Conservation (phyloP, 176 grass and related monocot genomes). For the Cenchrus americanus region DNA sequence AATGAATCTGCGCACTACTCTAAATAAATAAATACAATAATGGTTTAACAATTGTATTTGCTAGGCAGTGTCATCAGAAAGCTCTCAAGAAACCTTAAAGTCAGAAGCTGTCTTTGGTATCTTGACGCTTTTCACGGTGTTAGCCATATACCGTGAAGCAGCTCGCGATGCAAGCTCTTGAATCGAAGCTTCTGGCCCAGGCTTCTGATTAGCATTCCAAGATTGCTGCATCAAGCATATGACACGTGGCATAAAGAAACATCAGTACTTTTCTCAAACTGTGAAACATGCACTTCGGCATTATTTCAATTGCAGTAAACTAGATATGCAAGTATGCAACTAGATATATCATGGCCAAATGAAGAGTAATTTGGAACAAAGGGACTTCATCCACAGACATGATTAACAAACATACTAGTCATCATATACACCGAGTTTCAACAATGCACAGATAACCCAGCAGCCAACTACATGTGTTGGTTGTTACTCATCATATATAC, state of each 20-base stretch:
- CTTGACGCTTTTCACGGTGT: constrained; percentile 57
- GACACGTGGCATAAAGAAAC: constrained; percentile 32
- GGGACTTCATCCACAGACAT: too few species aligned
- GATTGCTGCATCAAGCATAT: constrained; percentile 27
- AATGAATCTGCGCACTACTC: too few species aligned
- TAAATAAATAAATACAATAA: constrained; percentile 39
- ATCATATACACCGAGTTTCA: too few species aligned
- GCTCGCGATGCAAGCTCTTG: constrained; percentile 84
- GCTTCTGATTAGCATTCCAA: constrained; percentile 46
- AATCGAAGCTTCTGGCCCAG: constrained; percentile 54
- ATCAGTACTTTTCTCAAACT: background rate
- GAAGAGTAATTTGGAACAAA: too few species aligned
- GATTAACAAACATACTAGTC: too few species aligned
- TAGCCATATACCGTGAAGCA: constrained; percentile 67
- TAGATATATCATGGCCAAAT: too few species aligned
- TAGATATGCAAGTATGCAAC: too few species aligned
- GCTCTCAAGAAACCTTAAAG: constrained; percentile 95
- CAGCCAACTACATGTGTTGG: too few species aligned
- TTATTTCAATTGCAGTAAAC: too few species aligned
- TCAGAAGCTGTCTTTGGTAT: constrained; percentile 92
- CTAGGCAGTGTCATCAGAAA: constrained; percentile 57
- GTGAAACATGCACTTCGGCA: background rate
- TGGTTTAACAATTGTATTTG: constrained; percentile 74
- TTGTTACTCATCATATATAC: too few species aligned
- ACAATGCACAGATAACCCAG: too few species aligned